Evolutionary conservation across 176 grass and related monocot genomes (phyloP).

Genomic region (Phoenix dactylifera): DNA sequence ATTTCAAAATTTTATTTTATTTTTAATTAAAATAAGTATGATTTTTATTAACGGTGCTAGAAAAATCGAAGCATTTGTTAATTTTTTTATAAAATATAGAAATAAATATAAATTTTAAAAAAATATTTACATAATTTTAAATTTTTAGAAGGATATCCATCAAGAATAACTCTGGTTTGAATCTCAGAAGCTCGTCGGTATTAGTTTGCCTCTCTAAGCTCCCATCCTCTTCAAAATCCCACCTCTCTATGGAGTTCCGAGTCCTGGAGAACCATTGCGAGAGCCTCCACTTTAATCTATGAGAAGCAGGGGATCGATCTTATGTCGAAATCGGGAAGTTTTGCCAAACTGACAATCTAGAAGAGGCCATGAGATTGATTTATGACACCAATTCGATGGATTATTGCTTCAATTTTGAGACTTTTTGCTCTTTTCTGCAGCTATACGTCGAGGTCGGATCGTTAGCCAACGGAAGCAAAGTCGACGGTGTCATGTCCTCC

Average conservation of each 20-base stretch:
- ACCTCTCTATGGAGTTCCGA: background rate
- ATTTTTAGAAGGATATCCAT: too few species aligned
- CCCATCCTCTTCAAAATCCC: background rate
- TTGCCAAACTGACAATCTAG: slow-evolving; percentile 25
- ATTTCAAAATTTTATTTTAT: too few species aligned
- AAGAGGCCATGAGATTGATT: slow-evolving; percentile 34
- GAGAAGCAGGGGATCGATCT: slow-evolving; percentile 17
- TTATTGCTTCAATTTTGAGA: slow-evolving; percentile 16
- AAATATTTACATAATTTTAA: too few species aligned
- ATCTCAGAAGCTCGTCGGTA: too few species aligned
- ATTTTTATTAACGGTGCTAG: too few species aligned
- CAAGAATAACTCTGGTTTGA: too few species aligned
- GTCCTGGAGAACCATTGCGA: background rate
- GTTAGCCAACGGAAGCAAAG: slow-evolving; percentile 43
- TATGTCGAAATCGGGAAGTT: slow-evolving; percentile 29
- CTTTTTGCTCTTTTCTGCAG: slow-evolving; percentile 49
- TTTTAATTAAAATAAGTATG: too few species aligned
- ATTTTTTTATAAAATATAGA: too few species aligned
- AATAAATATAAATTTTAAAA: too few species aligned
- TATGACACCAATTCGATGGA: slow-evolving; percentile 14
- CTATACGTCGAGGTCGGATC: slow-evolving; percentile 50
- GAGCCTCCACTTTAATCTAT: background rate
- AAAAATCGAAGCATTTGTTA: too few species aligned
- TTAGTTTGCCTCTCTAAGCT: background rate
- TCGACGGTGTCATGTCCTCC: slow-evolving; percentile 36